phyloP scores from a whole-genome alignment of 495 filamentous ascomycete species.

The Lasiosphaeriaceae sp. region DNA sequence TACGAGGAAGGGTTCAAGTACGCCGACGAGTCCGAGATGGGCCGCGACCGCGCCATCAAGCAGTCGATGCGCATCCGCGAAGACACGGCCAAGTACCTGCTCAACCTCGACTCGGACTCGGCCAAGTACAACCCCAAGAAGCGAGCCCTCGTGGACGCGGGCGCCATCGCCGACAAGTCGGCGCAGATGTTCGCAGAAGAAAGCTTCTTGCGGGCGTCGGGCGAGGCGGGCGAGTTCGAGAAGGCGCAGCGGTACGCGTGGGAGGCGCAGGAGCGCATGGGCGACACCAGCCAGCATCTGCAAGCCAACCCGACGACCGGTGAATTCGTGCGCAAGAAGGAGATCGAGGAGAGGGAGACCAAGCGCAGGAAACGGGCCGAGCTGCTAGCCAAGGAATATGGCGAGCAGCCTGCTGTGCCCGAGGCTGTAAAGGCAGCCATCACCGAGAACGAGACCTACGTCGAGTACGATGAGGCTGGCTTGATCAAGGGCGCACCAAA shows the following conservation, averaged over 20 bases:
- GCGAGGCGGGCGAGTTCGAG: slow-evolving; percentile 94
- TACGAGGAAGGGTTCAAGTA: slow-evolving; percentile 57
- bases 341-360: slow-evolving; percentile 63
- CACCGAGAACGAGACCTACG: slow-evolving; percentile 77
- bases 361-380: slow-evolving; percentile 66
- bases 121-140: slow-evolving; percentile 99
- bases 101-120: slow-evolving; percentile 92
- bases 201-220: slow-evolving; percentile 83
- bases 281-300: slow-evolving; percentile 73
- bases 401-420: slow-evolving; percentile 63
- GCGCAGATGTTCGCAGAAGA: slow-evolving; percentile 90
- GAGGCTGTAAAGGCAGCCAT: slow-evolving; percentile 64
- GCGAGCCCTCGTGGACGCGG: slow-evolving; percentile 85
- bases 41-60: slow-evolving; percentile 85
- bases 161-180: slow-evolving; percentile 77
- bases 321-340: slow-evolving; percentile 75
- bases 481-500: slow-evolving; percentile 84
- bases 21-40: slow-evolving; percentile 96
- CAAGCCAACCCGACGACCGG: slow-evolving; percentile 96
- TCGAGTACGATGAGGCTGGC: slow-evolving; percentile 91
- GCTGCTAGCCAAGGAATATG: slow-evolving; percentile 79
- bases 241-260: slow-evolving; percentile 84
- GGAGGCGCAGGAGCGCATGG: slow-evolving; percentile 83
- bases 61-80: slow-evolving; percentile 83
- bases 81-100: slow-evolving; percentile 96